These are phyloP conservation scores for Verticillium alfalfae DNA, from an alignment of 2,329 filamentous ascomycete species.

Conservation along the genomic window DNA sequence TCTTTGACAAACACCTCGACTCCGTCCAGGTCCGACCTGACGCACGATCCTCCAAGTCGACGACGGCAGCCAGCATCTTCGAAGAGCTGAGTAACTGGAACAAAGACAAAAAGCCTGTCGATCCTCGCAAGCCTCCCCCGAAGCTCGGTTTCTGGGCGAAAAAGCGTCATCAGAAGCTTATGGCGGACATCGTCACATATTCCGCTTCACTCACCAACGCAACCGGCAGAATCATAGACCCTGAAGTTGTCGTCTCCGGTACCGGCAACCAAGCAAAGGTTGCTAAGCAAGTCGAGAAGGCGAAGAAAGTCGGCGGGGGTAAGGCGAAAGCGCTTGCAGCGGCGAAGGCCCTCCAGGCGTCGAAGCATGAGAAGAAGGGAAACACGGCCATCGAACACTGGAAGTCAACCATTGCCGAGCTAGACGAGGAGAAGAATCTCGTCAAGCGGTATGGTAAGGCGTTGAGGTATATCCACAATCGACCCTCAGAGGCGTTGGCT, in stretches of 20 bases:
- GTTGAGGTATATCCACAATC: slow-evolving; percentile 37
- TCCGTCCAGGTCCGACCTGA: slow-evolving; percentile 30
- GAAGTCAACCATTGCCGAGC: slow-evolving; percentile 34
- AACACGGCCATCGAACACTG: slow-evolving; percentile 32
- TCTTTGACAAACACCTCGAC: slow-evolving; percentile 39
- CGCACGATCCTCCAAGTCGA: slow-evolving; percentile 12
- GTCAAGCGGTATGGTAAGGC: slow-evolving; percentile 41
- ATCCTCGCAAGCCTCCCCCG: slow-evolving; percentile 17
- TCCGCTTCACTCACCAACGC: slow-evolving; percentile 65
- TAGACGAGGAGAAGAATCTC: slow-evolving; percentile 37
- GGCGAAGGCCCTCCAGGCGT: slow-evolving; percentile 25
- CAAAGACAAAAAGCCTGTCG: slow-evolving; percentile 47
- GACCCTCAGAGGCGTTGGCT: slow-evolving; percentile 24
- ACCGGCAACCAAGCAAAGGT: slow-evolving; percentile 8
- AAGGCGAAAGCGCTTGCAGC: slow-evolving; percentile 30
- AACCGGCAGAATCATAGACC: slow-evolving; percentile 55
- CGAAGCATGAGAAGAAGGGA: slow-evolving; percentile 22
- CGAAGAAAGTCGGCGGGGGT: slow-evolving; percentile 19
- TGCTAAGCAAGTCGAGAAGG: slow-evolving; percentile 8
- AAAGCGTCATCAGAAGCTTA: slow-evolving; percentile 56
- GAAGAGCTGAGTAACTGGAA: slow-evolving; percentile 57
- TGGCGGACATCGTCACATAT: slow-evolving; percentile 63
- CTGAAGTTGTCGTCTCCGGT: slow-evolving; percentile 53
- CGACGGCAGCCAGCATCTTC: slow-evolving; percentile 28
- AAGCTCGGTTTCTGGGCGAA: slow-evolving; percentile 22